Evolutionary conservation across 2,329 filamentous ascomycete species (phyloP), one percentile per base, ranked within the genome.

Genomic region (Graphilbum ipis-grandicollis): DNA sequence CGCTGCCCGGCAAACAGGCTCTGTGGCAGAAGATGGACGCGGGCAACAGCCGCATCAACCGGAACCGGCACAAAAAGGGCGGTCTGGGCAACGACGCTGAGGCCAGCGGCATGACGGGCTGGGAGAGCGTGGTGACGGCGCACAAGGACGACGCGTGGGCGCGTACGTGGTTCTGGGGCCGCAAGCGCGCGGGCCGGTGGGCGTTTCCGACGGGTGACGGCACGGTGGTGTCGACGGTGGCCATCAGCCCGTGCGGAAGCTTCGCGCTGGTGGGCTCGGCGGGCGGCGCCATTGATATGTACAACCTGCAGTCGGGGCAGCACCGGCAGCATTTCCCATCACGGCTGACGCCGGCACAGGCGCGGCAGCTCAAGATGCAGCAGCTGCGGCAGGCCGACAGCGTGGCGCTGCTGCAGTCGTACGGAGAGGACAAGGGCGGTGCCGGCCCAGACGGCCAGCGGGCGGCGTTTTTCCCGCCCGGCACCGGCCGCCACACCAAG

Each of bases 81-180:
- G n/a, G n/a, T n/a, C n/a, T n/a, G n/a, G n/a, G n/a, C n/a, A n/a
- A 23, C 9, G 77, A 85, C 54, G 75, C 79, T 3, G 76, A 84
- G 46, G 64, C 75, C 39, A 80, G 76, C 48, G 70, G 75, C 34
- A 75, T 75, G 62, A 93, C 86, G 3, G 90, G 90, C 1, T 98
- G 90, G 90, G 92, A 98, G 56, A 94, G 88, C 51, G 76, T 98
- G 7, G 73, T 98, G 2, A 98, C 90, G 4, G 88, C 85, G 9
- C 92, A 98, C 52, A 78, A 78, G 50, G 74, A 79, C 36, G 88
- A 96, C 50, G 69, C 75, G 32, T 81, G 72, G 51, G 90, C 85
- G 15, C 74, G 90, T 37, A 96, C 90, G 2, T 98, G 90, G 90
- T 94, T 94, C 58, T 96, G 90, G 86, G 90, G 88, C 6, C 77